phyloP scores from a whole-genome alignment of 805 yeast species.

The Torulaspora indica region DNA sequence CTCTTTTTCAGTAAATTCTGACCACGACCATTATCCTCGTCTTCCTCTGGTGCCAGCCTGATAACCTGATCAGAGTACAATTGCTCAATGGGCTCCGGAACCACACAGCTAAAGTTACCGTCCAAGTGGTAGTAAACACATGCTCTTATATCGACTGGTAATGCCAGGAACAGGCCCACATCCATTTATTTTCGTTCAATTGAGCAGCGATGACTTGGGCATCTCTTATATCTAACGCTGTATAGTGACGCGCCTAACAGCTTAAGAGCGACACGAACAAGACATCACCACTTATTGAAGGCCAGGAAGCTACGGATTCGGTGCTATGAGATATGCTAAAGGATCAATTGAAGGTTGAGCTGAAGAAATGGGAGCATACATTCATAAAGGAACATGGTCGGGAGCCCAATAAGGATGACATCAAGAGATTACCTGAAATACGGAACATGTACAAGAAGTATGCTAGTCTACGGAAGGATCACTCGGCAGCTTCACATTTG shows the following conservation, averaged over 20 bases:
- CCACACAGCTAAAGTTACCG: slow-evolving; percentile 14
- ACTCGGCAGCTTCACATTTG: neutral
- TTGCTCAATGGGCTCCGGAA: slow-evolving; percentile 9
- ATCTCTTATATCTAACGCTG: neutral
- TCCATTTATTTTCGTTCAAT: slow-evolving; percentile 9
- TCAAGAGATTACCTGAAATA: slow-evolving; percentile 39
- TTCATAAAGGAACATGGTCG: slow-evolving; percentile 40
- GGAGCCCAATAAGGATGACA: slow-evolving; percentile 47
- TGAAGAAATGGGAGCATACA: slow-evolving; percentile 53
- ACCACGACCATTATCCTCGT: slow-evolving; percentile 4
- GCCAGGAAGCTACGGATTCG: neutral
- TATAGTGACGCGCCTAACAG: neutral
- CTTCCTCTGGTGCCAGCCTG: slow-evolving; percentile 3
- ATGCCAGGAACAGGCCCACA: slow-evolving; percentile 18
- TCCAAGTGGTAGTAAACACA: slow-evolving; percentile 27
- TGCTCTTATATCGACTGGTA: slow-evolving; percentile 27
- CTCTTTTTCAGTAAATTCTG: slow-evolving; percentile 5
- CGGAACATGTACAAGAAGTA: slow-evolving; percentile 36
- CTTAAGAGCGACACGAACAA: no score
- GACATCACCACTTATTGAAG: no score
- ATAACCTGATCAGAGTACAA: slow-evolving; percentile 7
- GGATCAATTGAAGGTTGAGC: slow-evolving; percentile 38
- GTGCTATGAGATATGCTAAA: slow-evolving; percentile 9
- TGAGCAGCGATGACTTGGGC: neutral
- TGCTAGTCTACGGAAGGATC: slow-evolving; percentile 26